Base-by-base conservation (phyloP, 2,329 filamentous ascomycete species). In the Cladosporium sp. region DNA sequence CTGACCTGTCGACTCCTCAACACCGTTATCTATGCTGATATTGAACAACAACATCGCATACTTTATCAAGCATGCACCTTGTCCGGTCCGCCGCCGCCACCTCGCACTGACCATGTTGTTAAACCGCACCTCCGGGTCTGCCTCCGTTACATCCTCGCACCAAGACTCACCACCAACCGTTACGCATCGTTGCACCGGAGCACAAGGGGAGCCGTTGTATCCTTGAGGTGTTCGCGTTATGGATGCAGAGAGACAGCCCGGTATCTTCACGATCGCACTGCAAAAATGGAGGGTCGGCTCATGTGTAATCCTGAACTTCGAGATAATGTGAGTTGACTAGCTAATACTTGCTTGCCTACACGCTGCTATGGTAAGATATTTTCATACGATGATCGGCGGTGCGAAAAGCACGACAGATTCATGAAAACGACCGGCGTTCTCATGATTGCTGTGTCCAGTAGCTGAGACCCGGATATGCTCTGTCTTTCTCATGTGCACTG, bases 81-180 rank as follows among this genome's bases (percentile, higher is more conserved):
- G 30, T 14, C 30, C 52, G 30, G 52, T n/a, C 52, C 52, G 52
- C 7, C 11, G 52, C 52, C 52, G 28, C 32, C 32, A 55, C 32
- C 18, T 55, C 52, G 52, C 52, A 55, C 52, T n/a, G 52, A 55
- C 52, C 28, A 55, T n/a, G 14, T 30, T 30, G 51, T 54, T 10
- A 18, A 54, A 30, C 51, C 51, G 28, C 51, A 30, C 32, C 51
- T 32, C 51, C 51, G 30, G 28, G 12, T 30, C 10, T 52, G 24
- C 10, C 51, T 54, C 51, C 51, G 51, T 28, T 34, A 12, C 18
- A 54, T 28, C 30, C 28, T 24, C 28, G 30, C 15, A n/a, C 28
- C 51, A 54, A 34, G 51, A 32, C 26, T 21, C 15, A 54, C 32
- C 6, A 54, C 28, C 51, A 32, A 18, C n/a, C 51, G 28, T 54